Percentiles rank a stretch among this genome's conserved stretches.
Conservation (phyloP, 164 flowering plant species). For the Sedum album region DNA sequence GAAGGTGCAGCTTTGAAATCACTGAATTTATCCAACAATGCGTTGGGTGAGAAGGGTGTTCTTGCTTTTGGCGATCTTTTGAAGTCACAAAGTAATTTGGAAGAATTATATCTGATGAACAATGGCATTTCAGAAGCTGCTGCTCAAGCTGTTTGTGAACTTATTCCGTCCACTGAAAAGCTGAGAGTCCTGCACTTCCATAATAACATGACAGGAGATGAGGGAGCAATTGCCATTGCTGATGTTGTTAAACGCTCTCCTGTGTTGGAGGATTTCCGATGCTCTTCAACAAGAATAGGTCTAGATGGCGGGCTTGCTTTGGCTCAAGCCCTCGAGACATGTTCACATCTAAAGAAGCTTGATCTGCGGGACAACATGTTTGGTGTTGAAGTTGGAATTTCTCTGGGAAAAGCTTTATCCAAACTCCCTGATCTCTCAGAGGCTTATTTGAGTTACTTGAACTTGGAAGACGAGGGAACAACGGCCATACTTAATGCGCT, state of each 20-base stretch:
- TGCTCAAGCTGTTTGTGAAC: constrained; percentile 72
- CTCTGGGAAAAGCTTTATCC: constrained; percentile 50
- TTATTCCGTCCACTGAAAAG: constrained; percentile 73
- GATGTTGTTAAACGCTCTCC: constrained; percentile 63
- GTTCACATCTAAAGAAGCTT: constrained; percentile 58
- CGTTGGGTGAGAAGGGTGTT: constrained; percentile 93
- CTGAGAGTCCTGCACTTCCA: constrained; percentile 78
- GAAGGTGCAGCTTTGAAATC: constrained; percentile 60
- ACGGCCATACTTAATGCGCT: constrained; percentile 49
- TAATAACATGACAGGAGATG: constrained; percentile 94
- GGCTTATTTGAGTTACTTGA: constrained; percentile 67
- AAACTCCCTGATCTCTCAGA: constrained; percentile 34
- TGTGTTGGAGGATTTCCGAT: constrained; percentile 70
- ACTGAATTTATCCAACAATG: constrained; percentile 79
- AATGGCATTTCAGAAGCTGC: constrained; percentile 96
- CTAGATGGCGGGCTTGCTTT: constrained; percentile 75
- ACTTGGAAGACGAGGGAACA: constrained; percentile 77
- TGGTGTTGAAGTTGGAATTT: constrained; percentile 63
- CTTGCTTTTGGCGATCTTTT: constrained; percentile 75
- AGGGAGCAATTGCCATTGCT: constrained; percentile 76
- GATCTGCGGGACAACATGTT: constrained; percentile 86
- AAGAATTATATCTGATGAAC: constrained; percentile 86
- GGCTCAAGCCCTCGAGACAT: constrained; percentile 49
- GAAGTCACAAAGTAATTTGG: constrained; percentile 64
- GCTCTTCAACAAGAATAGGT: constrained; percentile 88